Evolutionary conservation across 2,329 filamentous ascomycete species (phyloP), one percentile per base, ranked within the genome.

Genomic region (Epichloe amarillans): DNA sequence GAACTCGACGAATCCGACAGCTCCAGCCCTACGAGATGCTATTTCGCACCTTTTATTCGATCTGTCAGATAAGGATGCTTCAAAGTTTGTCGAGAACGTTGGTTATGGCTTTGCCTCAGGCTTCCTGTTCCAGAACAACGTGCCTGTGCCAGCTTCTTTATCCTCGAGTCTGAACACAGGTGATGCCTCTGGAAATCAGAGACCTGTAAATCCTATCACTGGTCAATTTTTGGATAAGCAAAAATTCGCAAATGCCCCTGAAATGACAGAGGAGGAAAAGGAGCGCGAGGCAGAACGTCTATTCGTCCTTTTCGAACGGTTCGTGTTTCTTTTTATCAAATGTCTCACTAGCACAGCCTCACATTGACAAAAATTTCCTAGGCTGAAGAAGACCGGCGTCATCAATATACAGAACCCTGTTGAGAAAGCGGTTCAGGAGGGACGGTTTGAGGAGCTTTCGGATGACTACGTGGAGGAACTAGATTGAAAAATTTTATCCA

Each of bases 81-180:
- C 76, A 15, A 84, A 75, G 33, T 93, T 96, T 61, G 86, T 97
- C 0, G 77, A 86, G 48, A 96, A 96, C 58, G 87, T 98, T 12
- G 93, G 93, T 0, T 98, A 95, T 62, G 93, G 93, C 0, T 95
- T 87, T 61, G 93, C 93, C 0, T 87, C 89, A 0, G 93, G 93
- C 0, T 95, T 93, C 63, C 71, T 98, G 15, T 84, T 90, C 69
- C 84, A 86, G 55, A 86, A 91, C 55, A 87, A 93, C 50, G 81
- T 97, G 12, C 75, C 83, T 0, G 73, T 95, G 21, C 88, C 89
- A 0, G 74, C 82, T 52, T 82, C 75, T 50, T 78, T 82, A 1
- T 69, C 80, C 10, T 76, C 83, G 57, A 62, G 59, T 11, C 63
- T 66, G 52, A 64, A 60, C 53, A 61, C 64, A 47, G 52, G 50